These are phyloP conservation scores for Metschnikowia bowlesiae DNA, from an alignment of 805 yeast species.

Conservation along the genomic window DNA sequence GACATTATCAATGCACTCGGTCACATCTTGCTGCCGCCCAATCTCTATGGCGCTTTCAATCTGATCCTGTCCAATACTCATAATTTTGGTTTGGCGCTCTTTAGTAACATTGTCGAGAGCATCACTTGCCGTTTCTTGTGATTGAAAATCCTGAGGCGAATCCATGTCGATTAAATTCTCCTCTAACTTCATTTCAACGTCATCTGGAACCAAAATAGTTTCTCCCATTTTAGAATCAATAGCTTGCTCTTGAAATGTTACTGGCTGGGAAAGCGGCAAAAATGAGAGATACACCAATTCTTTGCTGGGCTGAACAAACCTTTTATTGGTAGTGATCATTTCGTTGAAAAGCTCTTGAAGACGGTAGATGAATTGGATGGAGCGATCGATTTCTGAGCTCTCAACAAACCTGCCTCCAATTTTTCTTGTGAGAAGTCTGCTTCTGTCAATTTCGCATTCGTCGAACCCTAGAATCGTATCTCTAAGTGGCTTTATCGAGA, in stretches of 20 bases:
- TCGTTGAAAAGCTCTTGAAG: slow-evolving; percentile 64
- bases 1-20: slow-evolving; percentile 95
- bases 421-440: slow-evolving; percentile 41
- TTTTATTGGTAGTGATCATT: slow-evolving; percentile 56
- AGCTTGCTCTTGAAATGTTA: slow-evolving; percentile 42
- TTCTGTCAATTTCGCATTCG: slow-evolving; percentile 20
- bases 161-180: neutral
- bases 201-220: neutral
- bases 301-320: slow-evolving; percentile 75
- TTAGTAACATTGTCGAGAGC: neutral
- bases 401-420: slow-evolving; percentile 86
- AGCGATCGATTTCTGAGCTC: slow-evolving; percentile 71
- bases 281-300: slow-evolving; percentile 88
- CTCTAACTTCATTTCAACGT: neutral
- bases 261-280: slow-evolving; percentile 64
- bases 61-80: slow-evolving; percentile 53
- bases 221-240: slow-evolving; percentile 6
- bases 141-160: neutral
- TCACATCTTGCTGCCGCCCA: slow-evolving; percentile 95
- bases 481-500: slow-evolving; percentile 78
- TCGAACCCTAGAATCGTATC: slow-evolving; percentile 57
- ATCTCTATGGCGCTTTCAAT: slow-evolving; percentile 70
- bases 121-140: slow-evolving; percentile 3
- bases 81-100: slow-evolving; percentile 14
- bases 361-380: slow-evolving; percentile 75